These are phyloP conservation scores for Ceratobasidium sp. DNA, from an alignment of 1,284 basidiomycete species.

Conservation along the genomic window DNA sequence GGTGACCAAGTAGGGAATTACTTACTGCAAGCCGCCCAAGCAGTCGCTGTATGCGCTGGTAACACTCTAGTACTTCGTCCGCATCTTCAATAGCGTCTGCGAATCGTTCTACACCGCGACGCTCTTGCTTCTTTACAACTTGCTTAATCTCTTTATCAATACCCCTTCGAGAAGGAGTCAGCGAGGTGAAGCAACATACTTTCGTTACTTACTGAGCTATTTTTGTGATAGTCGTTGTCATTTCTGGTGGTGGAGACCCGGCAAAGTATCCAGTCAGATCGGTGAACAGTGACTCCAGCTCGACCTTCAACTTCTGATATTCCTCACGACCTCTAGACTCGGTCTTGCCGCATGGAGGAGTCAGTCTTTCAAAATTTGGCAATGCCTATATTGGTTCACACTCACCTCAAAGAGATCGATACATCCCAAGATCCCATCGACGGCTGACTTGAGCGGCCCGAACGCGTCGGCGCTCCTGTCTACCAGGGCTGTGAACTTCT, in stretches of 20 bases:
- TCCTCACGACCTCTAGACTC: not conserved
- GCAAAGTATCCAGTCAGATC: not conserved
- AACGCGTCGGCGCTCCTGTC: not conserved
- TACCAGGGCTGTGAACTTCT: not conserved
- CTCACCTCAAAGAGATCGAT: slow-evolving; percentile 9
- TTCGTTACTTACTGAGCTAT: not conserved
- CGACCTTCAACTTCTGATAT: not conserved
- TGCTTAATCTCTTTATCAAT: not conserved
- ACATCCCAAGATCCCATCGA: not conserved
- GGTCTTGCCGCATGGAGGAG: not conserved
- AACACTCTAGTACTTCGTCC: slow-evolving; percentile 5
- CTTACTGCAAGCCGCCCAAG: not conserved
- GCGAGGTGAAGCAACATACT: not conserved
- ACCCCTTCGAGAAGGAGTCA: not conserved
- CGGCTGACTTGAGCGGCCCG: slow-evolving; percentile 5
- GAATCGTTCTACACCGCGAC: not conserved
- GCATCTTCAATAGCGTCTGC: not conserved
- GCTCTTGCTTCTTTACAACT: not conserved
- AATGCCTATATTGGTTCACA: not conserved
- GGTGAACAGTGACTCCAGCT: not conserved
- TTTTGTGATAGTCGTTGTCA: not conserved
- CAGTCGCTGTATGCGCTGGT: slow-evolving; percentile 1
- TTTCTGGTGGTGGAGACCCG: not conserved
- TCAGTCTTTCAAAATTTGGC: no score
- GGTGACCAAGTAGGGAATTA: no score